Evolutionary conservation across 148 eudicot species (phyloP).

Genomic region (Rhododendron ovatum): DNA sequence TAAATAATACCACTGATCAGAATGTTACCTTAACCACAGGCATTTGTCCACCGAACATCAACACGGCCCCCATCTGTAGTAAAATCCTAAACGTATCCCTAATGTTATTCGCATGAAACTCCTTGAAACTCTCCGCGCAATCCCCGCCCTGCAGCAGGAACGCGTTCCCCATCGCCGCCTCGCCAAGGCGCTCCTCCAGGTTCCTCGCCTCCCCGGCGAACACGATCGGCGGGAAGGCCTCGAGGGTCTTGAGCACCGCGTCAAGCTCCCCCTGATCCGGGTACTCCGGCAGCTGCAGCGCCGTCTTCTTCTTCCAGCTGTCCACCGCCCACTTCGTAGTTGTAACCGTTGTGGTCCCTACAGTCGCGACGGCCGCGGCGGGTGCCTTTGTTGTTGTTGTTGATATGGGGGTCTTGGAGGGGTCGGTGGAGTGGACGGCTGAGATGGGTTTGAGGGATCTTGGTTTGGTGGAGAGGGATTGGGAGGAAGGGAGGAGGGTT

Average conservation of each 20-base stretch:
- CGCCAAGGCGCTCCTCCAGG: constrained; percentile 40
- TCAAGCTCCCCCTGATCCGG: constrained; percentile 33
- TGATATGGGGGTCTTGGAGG: constrained; percentile 30
- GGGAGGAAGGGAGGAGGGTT: not conserved
- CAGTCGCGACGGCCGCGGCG: not conserved
- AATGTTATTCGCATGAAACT: constrained; percentile 46
- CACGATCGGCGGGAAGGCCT: constrained; percentile 42
- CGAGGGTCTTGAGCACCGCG: constrained; percentile 35
- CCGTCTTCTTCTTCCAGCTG: constrained; percentile 44
- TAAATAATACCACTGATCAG: not conserved
- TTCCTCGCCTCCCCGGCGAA: constrained; percentile 50
- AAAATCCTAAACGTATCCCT: constrained; percentile 47
- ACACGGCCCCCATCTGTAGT: constrained; percentile 50
- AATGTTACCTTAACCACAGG: constrained; percentile 45
- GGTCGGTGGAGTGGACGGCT: constrained; percentile 41
- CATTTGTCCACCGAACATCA: constrained; percentile 52
- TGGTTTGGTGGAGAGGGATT: constrained; percentile 14
- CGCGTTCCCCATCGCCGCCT: constrained; percentile 51
- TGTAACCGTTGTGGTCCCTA: not conserved
- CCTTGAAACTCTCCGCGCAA: constrained; percentile 54
- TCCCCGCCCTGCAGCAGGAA: constrained; percentile 52
- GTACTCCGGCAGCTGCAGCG: constrained; percentile 43
- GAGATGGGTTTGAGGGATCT: constrained; percentile 34
- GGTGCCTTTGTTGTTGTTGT: constrained; percentile 12
- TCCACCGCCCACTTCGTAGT: constrained; percentile 27